Conservation (phyloP, 2,329 filamentous ascomycete species). For the Diaporthe sp. region DNA sequence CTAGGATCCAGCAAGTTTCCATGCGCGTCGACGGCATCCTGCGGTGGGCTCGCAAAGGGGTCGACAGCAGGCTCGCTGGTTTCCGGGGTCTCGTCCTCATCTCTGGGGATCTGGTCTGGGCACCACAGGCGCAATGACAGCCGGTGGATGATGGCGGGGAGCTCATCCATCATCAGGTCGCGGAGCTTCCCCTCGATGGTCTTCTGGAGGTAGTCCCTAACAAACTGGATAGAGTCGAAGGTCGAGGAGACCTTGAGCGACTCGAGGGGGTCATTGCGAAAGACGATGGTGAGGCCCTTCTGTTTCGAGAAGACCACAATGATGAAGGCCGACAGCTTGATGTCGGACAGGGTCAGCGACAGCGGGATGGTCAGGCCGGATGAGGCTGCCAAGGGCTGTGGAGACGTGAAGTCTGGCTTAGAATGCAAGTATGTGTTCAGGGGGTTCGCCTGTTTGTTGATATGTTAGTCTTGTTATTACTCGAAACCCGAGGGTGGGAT, state of each 20-base stretch:
- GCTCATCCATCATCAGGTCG: constrained; percentile 96
- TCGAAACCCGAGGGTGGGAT: constrained; percentile 42
- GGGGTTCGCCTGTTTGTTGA: constrained; percentile 80
- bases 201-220: constrained; percentile 94
- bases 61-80: constrained; percentile 73
- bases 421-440: constrained; percentile 95
- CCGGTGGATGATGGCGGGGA: constrained; percentile 95
- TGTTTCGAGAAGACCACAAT: constrained; percentile 98
- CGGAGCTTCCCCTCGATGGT: constrained; percentile 95
- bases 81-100: constrained; percentile 67
- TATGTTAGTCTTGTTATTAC: constrained; percentile 59
- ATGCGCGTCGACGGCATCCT: constrained; percentile 83
- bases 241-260: constrained; percentile 98
- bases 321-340: constrained; percentile 95
- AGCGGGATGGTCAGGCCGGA: constrained; percentile 96
- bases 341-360: constrained; percentile 95
- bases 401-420: constrained; percentile 91
- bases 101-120: constrained; percentile 81
- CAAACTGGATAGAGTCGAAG: constrained; percentile 98
- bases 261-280: constrained; percentile 97
- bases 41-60: constrained; percentile 82
- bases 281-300: constrained; percentile 95
- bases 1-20: constrained; percentile 81
- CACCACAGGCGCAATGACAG: constrained; percentile 91
- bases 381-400: constrained; percentile 88